phyloP scores from a whole-genome alignment of 78 protist species.

The Neovahlkampfia damariscottae region DNA sequence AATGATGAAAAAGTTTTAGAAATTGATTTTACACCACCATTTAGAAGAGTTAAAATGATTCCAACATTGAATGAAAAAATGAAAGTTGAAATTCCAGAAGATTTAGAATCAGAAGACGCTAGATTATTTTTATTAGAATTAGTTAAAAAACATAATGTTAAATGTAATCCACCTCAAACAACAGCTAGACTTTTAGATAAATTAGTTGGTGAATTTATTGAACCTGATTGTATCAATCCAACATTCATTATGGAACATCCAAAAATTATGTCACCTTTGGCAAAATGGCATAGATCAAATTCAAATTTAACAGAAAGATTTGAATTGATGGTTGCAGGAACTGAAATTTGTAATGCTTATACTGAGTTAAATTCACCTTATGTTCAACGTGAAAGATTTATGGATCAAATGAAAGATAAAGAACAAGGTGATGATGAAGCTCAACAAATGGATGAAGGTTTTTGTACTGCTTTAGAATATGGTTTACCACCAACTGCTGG shows the following conservation, averaged over 20 bases:
- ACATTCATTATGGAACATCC: slow-evolving; percentile 98
- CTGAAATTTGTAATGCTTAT: slow-evolving; percentile 98
- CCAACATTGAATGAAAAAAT: not conserved
- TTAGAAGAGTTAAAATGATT: slow-evolving; percentile 77
- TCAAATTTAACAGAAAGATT: slow-evolving; percentile 96
- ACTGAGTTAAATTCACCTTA: slow-evolving; percentile 99
- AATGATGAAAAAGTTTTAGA: slow-evolving; percentile 38
- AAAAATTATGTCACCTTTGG: slow-evolving; percentile 96
- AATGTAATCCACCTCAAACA: slow-evolving; percentile 85
- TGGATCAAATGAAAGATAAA: slow-evolving; percentile 65
- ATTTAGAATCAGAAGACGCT: slow-evolving; percentile 16
- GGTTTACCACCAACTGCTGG: slow-evolving; percentile 99
- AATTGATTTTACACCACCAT: slow-evolving; percentile 98
- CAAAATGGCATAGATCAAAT: slow-evolving; percentile 84
- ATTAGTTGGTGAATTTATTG: slow-evolving; percentile 82
- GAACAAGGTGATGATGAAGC: slow-evolving; percentile 91
- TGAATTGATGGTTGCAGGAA: slow-evolving; percentile 83
- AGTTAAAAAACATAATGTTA: slow-evolving; percentile 55
- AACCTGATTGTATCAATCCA: slow-evolving; percentile 85
- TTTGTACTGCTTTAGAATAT: slow-evolving; percentile 87
- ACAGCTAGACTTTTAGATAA: slow-evolving; percentile 96
- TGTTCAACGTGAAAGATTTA: slow-evolving; percentile 93
- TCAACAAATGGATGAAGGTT: slow-evolving; percentile 78
- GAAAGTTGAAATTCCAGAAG: slow-evolving; percentile 24
- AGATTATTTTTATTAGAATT: slow-evolving; percentile 49